phyloP scores from a whole-genome alignment of 108 stramenopile species.

The Stephanodiscus triporus region DNA sequence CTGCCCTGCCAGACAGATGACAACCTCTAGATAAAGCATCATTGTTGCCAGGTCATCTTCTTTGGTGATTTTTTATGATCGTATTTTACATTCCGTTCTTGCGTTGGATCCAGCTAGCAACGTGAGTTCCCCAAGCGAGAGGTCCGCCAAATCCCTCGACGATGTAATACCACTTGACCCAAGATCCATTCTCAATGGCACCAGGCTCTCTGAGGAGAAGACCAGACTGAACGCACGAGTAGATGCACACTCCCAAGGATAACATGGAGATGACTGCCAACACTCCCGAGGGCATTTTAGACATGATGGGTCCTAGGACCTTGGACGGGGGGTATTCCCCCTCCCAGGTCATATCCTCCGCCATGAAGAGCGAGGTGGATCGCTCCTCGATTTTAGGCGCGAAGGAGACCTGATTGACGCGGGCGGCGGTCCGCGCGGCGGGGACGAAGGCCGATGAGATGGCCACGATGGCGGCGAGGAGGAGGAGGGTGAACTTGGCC shows the following conservation, averaged over 20 bases:
- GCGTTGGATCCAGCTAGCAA: conserved; percentile 93
- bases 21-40: background rate
- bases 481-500: conserved; percentile 61
- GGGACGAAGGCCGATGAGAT: conserved; percentile 77
- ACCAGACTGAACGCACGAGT: conserved; percentile 67
- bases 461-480: conserved; percentile 77
- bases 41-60: background rate
- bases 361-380: conserved; percentile 59
- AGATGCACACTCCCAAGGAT: conserved; percentile 68
- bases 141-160: conserved; percentile 85
- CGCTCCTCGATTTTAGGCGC: conserved; percentile 37
- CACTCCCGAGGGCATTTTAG: conserved; percentile 91
- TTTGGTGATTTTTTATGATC: no score
- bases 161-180: conserved; percentile 94
- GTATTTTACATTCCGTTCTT: conserved; percentile 95
- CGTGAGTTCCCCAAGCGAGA: conserved; percentile 92
- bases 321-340: conserved; percentile 92
- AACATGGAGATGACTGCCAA: conserved; percentile 76
- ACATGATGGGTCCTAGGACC: conserved; percentile 94
- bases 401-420: conserved; percentile 35
- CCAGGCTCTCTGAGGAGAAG: conserved; percentile 83
- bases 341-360: conserved; percentile 93
- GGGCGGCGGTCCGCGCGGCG: conserved; percentile 44
- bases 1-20: background rate
- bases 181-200: conserved; percentile 79